Percentiles rank a stretch among this genome's conserved stretches.
These are phyloP conservation scores for Auricularia sp. DNA, from an alignment of 768 basidiomycete species.

Conservation along the genomic window DNA sequence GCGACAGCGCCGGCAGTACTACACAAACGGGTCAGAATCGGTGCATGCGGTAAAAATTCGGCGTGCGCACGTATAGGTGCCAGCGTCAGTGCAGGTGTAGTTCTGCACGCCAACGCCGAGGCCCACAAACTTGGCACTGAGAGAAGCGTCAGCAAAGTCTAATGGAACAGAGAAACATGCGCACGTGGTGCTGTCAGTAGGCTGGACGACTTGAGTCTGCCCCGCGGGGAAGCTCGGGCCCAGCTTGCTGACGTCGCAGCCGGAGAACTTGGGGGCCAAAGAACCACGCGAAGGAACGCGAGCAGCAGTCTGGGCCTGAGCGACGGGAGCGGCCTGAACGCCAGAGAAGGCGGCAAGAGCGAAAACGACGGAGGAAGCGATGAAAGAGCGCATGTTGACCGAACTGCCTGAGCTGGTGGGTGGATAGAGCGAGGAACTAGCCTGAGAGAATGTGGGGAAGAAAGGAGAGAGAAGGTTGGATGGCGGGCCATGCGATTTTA, in stretches of 20 bases:
- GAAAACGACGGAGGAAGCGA: neutral
- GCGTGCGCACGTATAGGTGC: conserved; percentile 8
- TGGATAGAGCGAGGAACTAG: neutral
- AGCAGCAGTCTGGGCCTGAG: neutral
- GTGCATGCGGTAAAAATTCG: too few relatives aligned
- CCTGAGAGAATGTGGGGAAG: neutral
- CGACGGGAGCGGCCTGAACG: neutral
- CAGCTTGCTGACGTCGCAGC: neutral
- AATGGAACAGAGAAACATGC: neutral
- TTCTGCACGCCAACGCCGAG: conserved; percentile 23
- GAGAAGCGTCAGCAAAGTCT: neutral
- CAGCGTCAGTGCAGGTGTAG: conserved; percentile 23
- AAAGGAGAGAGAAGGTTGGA: neutral
- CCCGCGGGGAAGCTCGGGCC: neutral
- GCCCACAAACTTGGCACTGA: neutral
- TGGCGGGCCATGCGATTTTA: neutral
- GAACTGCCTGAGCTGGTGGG: neutral
- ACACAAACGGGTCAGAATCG: neutral
- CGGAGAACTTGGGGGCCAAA: neutral
- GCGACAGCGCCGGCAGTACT: conserved; percentile 10
- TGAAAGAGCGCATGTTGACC: conserved; percentile 1
- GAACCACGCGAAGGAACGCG: neutral
- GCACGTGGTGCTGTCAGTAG: neutral
- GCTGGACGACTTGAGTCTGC: neutral
- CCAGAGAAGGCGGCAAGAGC: neutral